Base-by-base conservation (phyloP, 2,329 filamentous ascomycete species). In the Gaeumannomyces sp. region DNA sequence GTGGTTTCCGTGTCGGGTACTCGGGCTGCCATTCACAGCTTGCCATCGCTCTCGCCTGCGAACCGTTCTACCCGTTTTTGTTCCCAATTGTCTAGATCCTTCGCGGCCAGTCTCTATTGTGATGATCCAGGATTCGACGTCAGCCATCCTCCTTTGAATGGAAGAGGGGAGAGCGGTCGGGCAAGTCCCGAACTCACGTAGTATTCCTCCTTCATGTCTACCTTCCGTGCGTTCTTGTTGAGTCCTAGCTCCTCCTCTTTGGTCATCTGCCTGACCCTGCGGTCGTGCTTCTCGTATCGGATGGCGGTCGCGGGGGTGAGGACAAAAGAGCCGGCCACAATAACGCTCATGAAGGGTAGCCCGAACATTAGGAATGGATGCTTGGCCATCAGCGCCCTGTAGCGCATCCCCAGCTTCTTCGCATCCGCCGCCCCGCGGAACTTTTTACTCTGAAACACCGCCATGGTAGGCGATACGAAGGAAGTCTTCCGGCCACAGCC, bases 31-130 rank as follows among this genome's bases (percentile, higher is more conserved):
- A 16, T 56, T 82, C 76, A 89, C 69, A 97, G 75, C 62, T 91
- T 85, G 45, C 94, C 94, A 75, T 99, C 94, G 67, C 86, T 90
- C 77, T 99, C 96, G 69, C 95, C 95, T 27, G 91, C 88, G 67
- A 97, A 83, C 74, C 95, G 83, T 79, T 97, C 88, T 14, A 98
- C 93, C 64, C 96, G 87, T 78, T 95, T 96, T 78, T 98, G 95
- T 76, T 98, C 94, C 95, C 95, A 99, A 73, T 92, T 85, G 72
- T 99, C 94, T 67, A 98, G 79, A 74, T 98, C 95, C 76, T 96
- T 96, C 38, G 91, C 91, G 70, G 92, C 90, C 56, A 91, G 81
- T 78, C 88, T 86, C 91, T 95, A 76, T 64, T 50, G 61, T 64
- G 19, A n/a, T 31, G 27, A 29, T 35, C 61, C 22, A 27, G 22